These are phyloP conservation scores for Coccinonectria pachysandricola DNA, from an alignment of 2,329 filamentous ascomycete species.

Conservation along the genomic window DNA sequence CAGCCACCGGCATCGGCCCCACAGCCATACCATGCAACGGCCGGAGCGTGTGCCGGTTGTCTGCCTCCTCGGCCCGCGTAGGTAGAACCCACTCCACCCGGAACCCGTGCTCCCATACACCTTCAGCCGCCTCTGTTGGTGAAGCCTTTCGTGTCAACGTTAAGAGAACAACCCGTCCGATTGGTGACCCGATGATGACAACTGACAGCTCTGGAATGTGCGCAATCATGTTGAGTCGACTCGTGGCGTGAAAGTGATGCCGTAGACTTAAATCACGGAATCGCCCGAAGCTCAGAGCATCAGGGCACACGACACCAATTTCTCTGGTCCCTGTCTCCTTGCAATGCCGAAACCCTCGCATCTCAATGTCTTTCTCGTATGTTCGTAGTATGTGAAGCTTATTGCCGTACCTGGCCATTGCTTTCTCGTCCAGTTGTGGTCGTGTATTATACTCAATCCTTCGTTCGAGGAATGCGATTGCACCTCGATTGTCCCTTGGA, in stretches of 20 bases:
- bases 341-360: constrained; percentile 26
- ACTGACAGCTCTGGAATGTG: constrained; percentile 62
- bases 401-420: constrained; percentile 5
- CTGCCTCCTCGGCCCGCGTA: constrained; percentile 34
- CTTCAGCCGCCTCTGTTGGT: constrained; percentile 10
- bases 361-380: constrained; percentile 38
- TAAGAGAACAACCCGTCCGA: constrained; percentile 54
- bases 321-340: constrained; percentile 14
- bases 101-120: constrained; percentile 32
- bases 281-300: constrained; percentile 18
- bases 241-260: constrained; percentile 24
- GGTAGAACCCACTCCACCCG: constrained; percentile 45
- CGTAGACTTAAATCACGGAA: constrained; percentile 12
- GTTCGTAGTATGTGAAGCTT: constrained; percentile 34
- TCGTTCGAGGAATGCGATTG: constrained; percentile 15
- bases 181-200: constrained; percentile 55
- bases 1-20: constrained; percentile 47
- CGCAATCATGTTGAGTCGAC: constrained; percentile 45
- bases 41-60: constrained; percentile 31
- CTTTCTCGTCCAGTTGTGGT: constrained; percentile 3
- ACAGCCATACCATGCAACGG: constrained; percentile 59
- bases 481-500: constrained; percentile 5
- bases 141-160: constrained; percentile 35
- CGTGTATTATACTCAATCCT: constrained; percentile 8
- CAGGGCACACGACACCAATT: constrained; percentile 22